Evolutionary conservation across 148 eudicot species (phyloP), one percentile per base, ranked within the genome.

Genomic region (Vaccinium macrocarpon): DNA sequence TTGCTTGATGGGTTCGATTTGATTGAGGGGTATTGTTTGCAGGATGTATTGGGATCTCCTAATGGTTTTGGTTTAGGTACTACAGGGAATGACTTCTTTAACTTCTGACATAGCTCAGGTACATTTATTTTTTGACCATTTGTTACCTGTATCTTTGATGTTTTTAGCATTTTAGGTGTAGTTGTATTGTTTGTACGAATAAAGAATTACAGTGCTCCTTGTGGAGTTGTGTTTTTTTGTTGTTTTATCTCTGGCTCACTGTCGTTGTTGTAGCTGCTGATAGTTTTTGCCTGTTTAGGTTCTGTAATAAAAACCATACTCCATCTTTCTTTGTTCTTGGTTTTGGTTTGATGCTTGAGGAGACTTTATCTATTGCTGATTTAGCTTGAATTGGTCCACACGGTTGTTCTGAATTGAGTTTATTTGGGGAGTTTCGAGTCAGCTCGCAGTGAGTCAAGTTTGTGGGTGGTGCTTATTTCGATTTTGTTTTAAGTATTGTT

Each of bases 1-100:
- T 29, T 93, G 77, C 19, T 90, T 50, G 91, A 88, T 76, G 92
- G 85, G 46, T 90, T 90, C 62, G 89, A 84, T 23, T 82, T 83
- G 12, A 79, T 88, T 59, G 92, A 85, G 6, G 86, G 84, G 72
- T 85, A 81, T 53, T 57, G 79, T 55, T 79, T 90, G 56, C 81
- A 87, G 27, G 90, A 87, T 80, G 27, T 68, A 80, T 46, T 89
- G 77, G 68, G 48, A 5, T 84, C 89, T 15, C 84, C 88, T 19
- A 42, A 42, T 42, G 46, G 46, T 42, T 35, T 56, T 82, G 77
- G 81, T 82, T 88, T 76, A 76, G 86, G 59, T 81, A 78, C 78
- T 79, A 82, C 84, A 19, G 70, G 86, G 84, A 88, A 93, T 21
- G 88, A 88, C 66, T 75, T 84, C 85, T 86, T 84, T 83, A 51